These are phyloP conservation scores for Drechslera avenae DNA, from an alignment of 2,329 filamentous ascomycete species.

Conservation along the genomic window DNA sequence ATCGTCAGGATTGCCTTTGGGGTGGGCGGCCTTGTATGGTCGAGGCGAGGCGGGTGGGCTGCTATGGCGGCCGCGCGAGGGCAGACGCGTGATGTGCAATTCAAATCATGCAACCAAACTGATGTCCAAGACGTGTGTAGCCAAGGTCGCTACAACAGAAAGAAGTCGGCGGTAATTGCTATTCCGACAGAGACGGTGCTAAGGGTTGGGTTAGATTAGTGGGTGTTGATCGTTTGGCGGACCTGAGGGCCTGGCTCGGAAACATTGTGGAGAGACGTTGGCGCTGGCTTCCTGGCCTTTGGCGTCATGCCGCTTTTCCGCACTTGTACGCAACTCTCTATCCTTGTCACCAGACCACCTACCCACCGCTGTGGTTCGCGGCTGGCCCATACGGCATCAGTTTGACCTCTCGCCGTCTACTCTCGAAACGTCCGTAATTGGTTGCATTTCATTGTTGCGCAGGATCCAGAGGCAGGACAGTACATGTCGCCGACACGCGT, in stretches of 20 bases:
- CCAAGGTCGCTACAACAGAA: not conserved
- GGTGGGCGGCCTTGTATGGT: not conserved
- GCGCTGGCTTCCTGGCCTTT: conserved; percentile 10
- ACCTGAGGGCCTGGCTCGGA: conserved; percentile 1
- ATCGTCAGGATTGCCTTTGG: no score
- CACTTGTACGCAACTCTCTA: not conserved
- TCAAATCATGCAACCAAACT: not conserved
- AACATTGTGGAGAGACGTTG: conserved; percentile 16
- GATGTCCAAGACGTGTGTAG: not conserved
- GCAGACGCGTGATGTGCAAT: conserved; percentile 1
- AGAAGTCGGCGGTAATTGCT: not conserved
- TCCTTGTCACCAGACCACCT: conserved; percentile 8
- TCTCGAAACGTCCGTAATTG: not conserved
- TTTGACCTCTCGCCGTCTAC: no score
- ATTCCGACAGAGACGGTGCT: conserved; percentile 1
- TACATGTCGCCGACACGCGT: no score
- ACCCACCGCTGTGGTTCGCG: conserved; percentile 8
- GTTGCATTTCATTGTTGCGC: no score
- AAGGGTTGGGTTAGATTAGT: not conserved
- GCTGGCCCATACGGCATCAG: not conserved
- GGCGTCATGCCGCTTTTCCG: conserved; percentile 13
- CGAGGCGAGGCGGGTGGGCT: not conserved
- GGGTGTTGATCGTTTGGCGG: conserved; percentile 7
- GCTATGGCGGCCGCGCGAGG: not conserved
- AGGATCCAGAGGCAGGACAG: no score